Percentiles rank a stretch among this genome's conserved stretches.
These are phyloP conservation scores for Clausena lansium DNA, from an alignment of 345 rosid genomes.

Conservation along the genomic window DNA sequence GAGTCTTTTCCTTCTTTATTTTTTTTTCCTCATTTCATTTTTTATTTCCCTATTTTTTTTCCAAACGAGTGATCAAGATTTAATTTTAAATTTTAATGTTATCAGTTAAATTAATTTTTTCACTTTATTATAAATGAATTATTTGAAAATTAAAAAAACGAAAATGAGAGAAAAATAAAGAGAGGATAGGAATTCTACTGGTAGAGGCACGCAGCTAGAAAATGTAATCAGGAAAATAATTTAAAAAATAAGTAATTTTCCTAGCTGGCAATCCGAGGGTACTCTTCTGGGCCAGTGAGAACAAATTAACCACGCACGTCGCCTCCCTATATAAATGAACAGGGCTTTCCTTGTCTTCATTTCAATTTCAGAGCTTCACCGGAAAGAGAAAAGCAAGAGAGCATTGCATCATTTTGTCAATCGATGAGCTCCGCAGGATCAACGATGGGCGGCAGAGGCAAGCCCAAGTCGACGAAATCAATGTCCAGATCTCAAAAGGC, in stretches of 20 bases:
- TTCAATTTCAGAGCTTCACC: background rate
- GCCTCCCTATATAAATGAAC: background rate
- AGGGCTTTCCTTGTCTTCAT: background rate
- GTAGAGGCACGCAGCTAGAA: background rate
- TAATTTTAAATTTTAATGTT: no score
- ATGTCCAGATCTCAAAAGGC: slow-evolving; percentile 65
- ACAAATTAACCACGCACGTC: background rate
- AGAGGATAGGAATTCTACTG: no score
- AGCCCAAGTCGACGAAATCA: slow-evolving; percentile 53
- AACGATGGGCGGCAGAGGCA: slow-evolving; percentile 46
- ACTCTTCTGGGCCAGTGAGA: background rate
- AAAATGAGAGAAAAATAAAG: no score
- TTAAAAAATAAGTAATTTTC: background rate
- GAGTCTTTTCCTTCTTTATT: no score
- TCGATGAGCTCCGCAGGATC: slow-evolving; percentile 35
- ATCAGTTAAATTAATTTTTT: no score
- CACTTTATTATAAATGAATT: no score
- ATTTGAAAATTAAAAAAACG: no score
- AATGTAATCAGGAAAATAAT: background rate
- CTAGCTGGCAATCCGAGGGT: background rate
- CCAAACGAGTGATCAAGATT: no score
- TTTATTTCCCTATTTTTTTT: no score
- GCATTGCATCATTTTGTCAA: background rate
- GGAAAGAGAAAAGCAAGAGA: background rate
- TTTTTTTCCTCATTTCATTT: no score